Conservation (phyloP, 2,329 filamentous ascomycete genomes). For the Trichoderma afroharzianum region DNA sequence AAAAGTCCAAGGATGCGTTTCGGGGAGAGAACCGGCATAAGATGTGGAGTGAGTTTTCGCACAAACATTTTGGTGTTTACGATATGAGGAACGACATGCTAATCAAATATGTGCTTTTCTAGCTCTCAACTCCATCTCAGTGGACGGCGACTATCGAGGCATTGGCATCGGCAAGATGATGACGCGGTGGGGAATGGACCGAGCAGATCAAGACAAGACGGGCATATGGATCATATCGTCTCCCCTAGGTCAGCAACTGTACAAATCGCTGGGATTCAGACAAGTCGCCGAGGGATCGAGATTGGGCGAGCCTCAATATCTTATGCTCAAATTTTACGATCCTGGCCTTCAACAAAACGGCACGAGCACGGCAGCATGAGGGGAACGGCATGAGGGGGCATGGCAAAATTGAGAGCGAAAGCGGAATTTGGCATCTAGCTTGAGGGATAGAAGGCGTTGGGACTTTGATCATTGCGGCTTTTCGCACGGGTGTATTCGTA, state of each 20-base stretch:
- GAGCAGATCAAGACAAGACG: conserved; percentile 4
- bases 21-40: not conserved
- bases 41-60: conserved; percentile 20
- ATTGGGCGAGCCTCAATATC: conserved; percentile 18
- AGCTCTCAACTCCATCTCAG: conserved; percentile 21
- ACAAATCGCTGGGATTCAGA: conserved; percentile 17
- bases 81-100: not conserved
- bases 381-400: not conserved
- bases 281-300: conserved; percentile 17
- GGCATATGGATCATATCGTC: conserved; percentile 20
- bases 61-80: not conserved
- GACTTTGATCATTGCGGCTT: not conserved
- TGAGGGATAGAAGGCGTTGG: not conserved
- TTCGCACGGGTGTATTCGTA: not conserved
- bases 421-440: not conserved
- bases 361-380: not conserved
- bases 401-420: not conserved
- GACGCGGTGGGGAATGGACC: conserved; percentile 19
- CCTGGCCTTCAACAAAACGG: not conserved
- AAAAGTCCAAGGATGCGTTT: conserved; percentile 6
- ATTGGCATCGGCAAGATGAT: conserved; percentile 20
- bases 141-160: conserved; percentile 17
- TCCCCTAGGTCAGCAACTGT: conserved; percentile 13
- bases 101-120: not conserved
- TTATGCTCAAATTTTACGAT: conserved; percentile 18